Base-by-base conservation (phyloP, 495 filamentous ascomycete genomes). In the Saxispiralis lemnorum region DNA sequence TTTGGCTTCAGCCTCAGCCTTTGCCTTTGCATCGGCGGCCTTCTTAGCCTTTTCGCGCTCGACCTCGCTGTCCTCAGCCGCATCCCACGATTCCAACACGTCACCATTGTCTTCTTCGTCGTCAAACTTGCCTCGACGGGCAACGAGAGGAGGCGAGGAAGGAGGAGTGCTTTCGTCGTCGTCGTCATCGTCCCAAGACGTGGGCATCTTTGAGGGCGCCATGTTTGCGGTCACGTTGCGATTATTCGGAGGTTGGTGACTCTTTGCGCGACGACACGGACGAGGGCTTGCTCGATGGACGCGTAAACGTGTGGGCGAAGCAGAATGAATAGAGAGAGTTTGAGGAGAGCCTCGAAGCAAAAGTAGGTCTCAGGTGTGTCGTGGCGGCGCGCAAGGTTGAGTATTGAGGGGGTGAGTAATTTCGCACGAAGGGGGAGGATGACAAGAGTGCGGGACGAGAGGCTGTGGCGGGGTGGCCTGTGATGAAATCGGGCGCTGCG, bases 51-150 rank as follows among this genome's bases (percentile, higher is more conserved):
- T 96, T 62, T 94, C 86, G 50, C 83, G 81, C 66, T 99, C 92
- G 41, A 78, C 87, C 55, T 99, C 92, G 39, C 83, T 92, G 66
- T 99, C 92, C 55, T 95, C 89, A 45, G 82, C 89, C 33, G 84
- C 88, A 52, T 94, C 86, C 92, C 92, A 99, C 16, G 84, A 88
- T 36, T 99, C 92, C 45, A 95, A 72, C 44, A 95, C 83, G 82
- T 93, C 68, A 37, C 89, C 86, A 1, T 79, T 75, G 28, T 76
- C 83, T 60, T 93, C 87, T 57, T 95, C 88, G 54, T 99, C 89
- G 51, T 92, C 86, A 55, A 89, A 95, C 59, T 83, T 84, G 58
- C 71, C 61, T 52, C 78, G 72, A 21, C 60, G 59, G 30, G 53
- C 52, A 35, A 66, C 69, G 17, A 70, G 64, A 32, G 76, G 71